Percentiles rank a stretch among this genome's conserved stretches.
Evolutionary conservation across 2,329 filamentous ascomycete species (phyloP).

Genomic region (Fusarium sambucinum): DNA sequence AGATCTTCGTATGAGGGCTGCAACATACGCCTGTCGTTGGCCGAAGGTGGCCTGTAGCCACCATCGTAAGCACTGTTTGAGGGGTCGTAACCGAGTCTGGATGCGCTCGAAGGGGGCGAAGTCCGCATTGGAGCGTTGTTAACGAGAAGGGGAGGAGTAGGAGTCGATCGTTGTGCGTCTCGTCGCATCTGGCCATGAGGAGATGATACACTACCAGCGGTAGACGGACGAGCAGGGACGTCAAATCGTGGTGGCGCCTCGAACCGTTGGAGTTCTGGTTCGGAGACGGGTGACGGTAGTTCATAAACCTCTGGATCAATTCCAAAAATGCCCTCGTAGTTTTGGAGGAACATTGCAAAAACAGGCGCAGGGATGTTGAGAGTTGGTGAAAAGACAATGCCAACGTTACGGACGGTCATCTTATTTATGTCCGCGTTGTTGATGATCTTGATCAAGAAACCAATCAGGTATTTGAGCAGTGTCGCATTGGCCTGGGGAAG

Average conservation of each 20-base stretch:
- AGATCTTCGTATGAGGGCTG: conserved; percentile 47
- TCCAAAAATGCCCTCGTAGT: conserved; percentile 88
- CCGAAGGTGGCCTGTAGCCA: conserved; percentile 51
- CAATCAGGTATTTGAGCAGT: conserved; percentile 84
- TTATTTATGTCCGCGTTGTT: conserved; percentile 92
- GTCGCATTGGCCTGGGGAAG: conserved; percentile 85
- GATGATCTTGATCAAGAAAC: conserved; percentile 91
- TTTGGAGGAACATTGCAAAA: conserved; percentile 92
- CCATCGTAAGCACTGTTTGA: conserved; percentile 59
- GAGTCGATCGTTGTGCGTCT: conserved; percentile 55
- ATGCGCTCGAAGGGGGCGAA: conserved; percentile 59
- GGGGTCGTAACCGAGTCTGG: conserved; percentile 59
- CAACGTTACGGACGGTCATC: conserved; percentile 97
- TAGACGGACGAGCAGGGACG: conserved; percentile 61
- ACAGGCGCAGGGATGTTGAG: conserved; percentile 96
- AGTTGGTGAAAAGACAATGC: conserved; percentile 97
- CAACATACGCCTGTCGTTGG: conserved; percentile 53
- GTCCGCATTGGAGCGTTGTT: conserved; percentile 51
- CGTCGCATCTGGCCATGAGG: conserved; percentile 63
- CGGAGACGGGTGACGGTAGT: conserved; percentile 61
- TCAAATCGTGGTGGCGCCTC: conserved; percentile 52
- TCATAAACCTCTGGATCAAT: conserved; percentile 74
- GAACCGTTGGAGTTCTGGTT: conserved; percentile 52
- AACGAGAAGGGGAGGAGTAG: conserved; percentile 63
- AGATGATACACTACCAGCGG: conserved; percentile 60